Conservation (phyloP, 352 stramenopile species). For the Pythium sukuiense region DNA sequence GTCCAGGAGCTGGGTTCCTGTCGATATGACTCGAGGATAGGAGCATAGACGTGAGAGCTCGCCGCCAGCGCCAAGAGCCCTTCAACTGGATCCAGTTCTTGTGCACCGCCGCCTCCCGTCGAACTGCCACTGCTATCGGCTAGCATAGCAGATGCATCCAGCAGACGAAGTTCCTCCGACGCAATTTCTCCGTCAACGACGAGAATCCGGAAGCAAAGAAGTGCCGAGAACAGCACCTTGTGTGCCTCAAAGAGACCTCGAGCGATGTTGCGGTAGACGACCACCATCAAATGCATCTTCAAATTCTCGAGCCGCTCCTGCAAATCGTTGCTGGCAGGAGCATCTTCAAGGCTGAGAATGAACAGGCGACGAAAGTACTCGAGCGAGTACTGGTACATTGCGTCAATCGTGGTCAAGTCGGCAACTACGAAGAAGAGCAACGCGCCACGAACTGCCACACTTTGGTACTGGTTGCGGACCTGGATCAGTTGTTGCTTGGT, state of each 20-base stretch:
- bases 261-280: slow-evolving; percentile 73
- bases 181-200: slow-evolving; percentile 42
- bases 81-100: slow-evolving; percentile 21
- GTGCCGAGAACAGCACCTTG: slow-evolving; percentile 61
- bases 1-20: slow-evolving; percentile 40
- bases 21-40: slow-evolving; percentile 47
- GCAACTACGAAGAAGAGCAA: slow-evolving; percentile 74
- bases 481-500: slow-evolving; percentile 64
- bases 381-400: slow-evolving; percentile 84
- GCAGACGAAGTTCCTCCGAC: slow-evolving; percentile 33
- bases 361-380: slow-evolving; percentile 74
- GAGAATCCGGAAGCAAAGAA: slow-evolving; percentile 61
- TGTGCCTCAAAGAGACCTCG: slow-evolving; percentile 68
- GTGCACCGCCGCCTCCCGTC: background rate
- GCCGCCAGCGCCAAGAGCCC: slow-evolving; percentile 34
- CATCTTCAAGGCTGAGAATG: slow-evolving; percentile 52
- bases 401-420: slow-evolving; percentile 55
- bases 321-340: slow-evolving; percentile 31
- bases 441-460: slow-evolving; percentile 52
- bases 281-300: slow-evolving; percentile 41
- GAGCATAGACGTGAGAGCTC: slow-evolving; percentile 25
- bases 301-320: slow-evolving; percentile 43
- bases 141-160: slow-evolving; percentile 28
- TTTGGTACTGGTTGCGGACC: slow-evolving; percentile 61
- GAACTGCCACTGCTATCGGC: background rate